Evolutionary conservation across 345 rosid species (phyloP).

Genomic region (Streptanthus diversifolius): DNA sequence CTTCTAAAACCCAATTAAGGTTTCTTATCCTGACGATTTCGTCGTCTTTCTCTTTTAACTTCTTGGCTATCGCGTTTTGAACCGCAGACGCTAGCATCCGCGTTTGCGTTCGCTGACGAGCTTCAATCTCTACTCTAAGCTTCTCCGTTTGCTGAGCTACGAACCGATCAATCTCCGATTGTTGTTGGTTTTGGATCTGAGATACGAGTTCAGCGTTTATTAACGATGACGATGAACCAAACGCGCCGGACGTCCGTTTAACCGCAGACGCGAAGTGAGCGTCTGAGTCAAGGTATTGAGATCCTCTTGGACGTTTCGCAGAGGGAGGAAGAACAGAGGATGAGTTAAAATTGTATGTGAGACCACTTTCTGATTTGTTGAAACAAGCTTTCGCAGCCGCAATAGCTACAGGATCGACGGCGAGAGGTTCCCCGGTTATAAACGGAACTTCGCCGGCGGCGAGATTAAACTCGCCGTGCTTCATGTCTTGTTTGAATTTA

Average conservation of each 20-base stretch:
- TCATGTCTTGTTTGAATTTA: slow-evolving; percentile 42
- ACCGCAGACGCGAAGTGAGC: slow-evolving; percentile 22
- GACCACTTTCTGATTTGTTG: slow-evolving; percentile 49
- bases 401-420: slow-evolving; percentile 35
- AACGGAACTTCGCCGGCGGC: slow-evolving; percentile 33
- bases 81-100: slow-evolving; percentile 46
- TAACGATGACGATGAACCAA: slow-evolving; percentile 29
- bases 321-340: slow-evolving; percentile 15
- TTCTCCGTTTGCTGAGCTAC: slow-evolving; percentile 56
- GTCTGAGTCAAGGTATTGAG: slow-evolving; percentile 29
- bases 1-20: slow-evolving; percentile 62
- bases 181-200: slow-evolving; percentile 54
- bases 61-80: slow-evolving; percentile 42
- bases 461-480: slow-evolving; percentile 42
- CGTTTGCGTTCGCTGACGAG: slow-evolving; percentile 54
- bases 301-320: slow-evolving; percentile 48
- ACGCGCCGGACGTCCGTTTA: slow-evolving; percentile 33
- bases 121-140: slow-evolving; percentile 57
- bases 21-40: slow-evolving; percentile 52
- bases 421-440: slow-evolving; percentile 35
- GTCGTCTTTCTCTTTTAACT: slow-evolving; percentile 60
- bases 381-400: slow-evolving; percentile 26
- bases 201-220: slow-evolving; percentile 31
- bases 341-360: slow-evolving; percentile 44
- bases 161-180: slow-evolving; percentile 51